Evolutionary conservation across 2,329 filamentous ascomycete genomes (phyloP), one percentile per base, ranked within the genome.

Genomic region (Fusarium devonianum): DNA sequence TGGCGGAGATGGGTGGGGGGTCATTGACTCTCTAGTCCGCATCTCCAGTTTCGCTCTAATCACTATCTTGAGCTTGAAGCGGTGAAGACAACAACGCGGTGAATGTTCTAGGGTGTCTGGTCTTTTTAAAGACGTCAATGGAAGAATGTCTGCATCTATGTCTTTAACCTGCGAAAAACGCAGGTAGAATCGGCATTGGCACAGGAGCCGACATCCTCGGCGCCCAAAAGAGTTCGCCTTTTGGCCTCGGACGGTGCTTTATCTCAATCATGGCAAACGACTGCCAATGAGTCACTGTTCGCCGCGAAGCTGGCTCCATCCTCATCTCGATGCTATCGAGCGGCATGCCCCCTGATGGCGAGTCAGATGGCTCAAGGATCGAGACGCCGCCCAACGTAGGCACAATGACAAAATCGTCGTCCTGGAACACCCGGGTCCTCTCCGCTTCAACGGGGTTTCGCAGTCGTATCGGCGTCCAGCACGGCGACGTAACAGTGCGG

Each of bases 381-480:
- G 30, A 36, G 3, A 64, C 14, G 4, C 58, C 58, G 9, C 38
- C 29, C 1, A 23, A 7, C 2, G 46, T 54, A 5, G 58, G 48
- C 5, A 56, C 35, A 26, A 64, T 13, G 5, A 64, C 17, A 33
- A 47, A 47, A 16, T 50, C 44, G 13, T 64, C 53, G 5, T 64
- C 58, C 23, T 58, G 53, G 5, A 62, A 56, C 9, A 55, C 28
- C 33, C 35, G 38, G 4, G 12, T 41, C 7, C n/a, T 28, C 9
- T 6, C 9, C 0, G 19, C 25, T 12, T 39, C 38, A 4, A 3
- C 5, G 7, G 11, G 3, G 6, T 17, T 14, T 16, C 13, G 22
- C 8, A 46, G 19, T 2, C 16, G 30, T 5, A 46, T 14, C 10
- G 58, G 35, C n/a, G 19, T 25, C 48, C 30, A 53, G 5, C 6